phyloP scores from a whole-genome alignment of 495 filamentous ascomycete species.

The Aspergillus haitiensis region DNA sequence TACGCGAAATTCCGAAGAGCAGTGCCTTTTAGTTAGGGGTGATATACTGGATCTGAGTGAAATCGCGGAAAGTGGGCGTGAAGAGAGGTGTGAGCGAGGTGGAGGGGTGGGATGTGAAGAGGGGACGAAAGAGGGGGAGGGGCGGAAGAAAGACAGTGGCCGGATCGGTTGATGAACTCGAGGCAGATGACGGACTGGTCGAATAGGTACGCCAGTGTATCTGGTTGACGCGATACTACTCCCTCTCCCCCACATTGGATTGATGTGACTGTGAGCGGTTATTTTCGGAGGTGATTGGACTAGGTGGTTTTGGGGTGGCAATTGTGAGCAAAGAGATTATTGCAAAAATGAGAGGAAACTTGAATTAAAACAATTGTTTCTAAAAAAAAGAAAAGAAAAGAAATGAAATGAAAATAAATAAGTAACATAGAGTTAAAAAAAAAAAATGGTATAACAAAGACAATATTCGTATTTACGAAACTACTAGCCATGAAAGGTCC shows the following conservation, averaged over 20 bases:
- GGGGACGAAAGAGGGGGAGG: constrained; percentile 21
- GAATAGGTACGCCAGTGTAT: constrained; percentile 31
- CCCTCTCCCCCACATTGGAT: constrained; percentile 45
- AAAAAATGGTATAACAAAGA: neutral
- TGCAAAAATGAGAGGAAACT: neutral
- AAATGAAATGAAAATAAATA: neutral
- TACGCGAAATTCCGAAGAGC: constrained; percentile 44
- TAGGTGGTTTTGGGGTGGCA: neutral
- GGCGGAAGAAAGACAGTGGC: constrained; percentile 25
- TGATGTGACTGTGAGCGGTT: constrained; percentile 9
- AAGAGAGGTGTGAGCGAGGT: constrained; percentile 29
- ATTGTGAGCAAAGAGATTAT: neutral
- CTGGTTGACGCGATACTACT: constrained; percentile 36
- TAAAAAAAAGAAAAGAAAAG: neutral
- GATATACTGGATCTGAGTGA: constrained; percentile 20
- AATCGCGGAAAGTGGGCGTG: constrained; percentile 27
- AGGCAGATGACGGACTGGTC: constrained; percentile 24
- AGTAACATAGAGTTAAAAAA: neutral
- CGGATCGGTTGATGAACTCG: constrained; percentile 30
- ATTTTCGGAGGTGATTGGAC: constrained; percentile 1
- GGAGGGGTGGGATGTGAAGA: constrained; percentile 18
- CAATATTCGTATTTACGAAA: neutral
- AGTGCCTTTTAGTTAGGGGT: constrained; percentile 29
- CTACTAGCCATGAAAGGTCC: constrained; percentile 4
- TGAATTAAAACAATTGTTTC: no score